Evolutionary conservation across 1,284 basidiomycete species (phyloP).

Genomic region (Acaromyces ingoldii): DNA sequence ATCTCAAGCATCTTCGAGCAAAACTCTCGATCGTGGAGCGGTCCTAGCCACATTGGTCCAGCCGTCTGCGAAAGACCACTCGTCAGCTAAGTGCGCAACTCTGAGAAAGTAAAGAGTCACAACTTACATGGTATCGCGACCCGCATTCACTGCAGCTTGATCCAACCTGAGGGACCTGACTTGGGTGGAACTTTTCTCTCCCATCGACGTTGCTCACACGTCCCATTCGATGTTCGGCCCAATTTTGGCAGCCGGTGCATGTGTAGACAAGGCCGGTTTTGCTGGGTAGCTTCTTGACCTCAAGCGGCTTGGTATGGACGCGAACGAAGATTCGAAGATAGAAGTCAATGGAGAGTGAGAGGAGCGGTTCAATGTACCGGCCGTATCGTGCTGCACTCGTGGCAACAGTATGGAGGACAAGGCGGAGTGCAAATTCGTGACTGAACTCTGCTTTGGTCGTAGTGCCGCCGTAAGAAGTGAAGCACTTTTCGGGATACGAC

Average conservation of each 20-base stretch:
- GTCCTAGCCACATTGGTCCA: slow-evolving; percentile 94
- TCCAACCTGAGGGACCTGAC: slow-evolving; percentile 64
- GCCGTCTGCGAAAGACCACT: slow-evolving; percentile 59
- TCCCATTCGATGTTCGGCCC: slow-evolving; percentile 36
- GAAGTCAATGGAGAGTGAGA: slow-evolving; percentile 94
- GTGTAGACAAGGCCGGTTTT: slow-evolving; percentile 42
- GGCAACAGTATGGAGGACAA: slow-evolving; percentile 79
- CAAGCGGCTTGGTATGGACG: slow-evolving; percentile 68
- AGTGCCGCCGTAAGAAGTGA: slow-evolving; percentile 73
- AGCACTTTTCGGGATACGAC: slow-evolving; percentile 79
- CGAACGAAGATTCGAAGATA: slow-evolving; percentile 90
- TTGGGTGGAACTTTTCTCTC: slow-evolving; percentile 60
- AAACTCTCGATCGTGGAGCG: slow-evolving; percentile 75
- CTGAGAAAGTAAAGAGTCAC: background rate
- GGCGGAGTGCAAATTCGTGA: slow-evolving; percentile 62
- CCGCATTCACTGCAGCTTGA: slow-evolving; percentile 77
- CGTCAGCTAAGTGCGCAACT: background rate
- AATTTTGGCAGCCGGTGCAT: slow-evolving; percentile 40
- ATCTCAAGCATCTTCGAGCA: slow-evolving; percentile 70
- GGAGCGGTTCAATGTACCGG: slow-evolving; percentile 80
- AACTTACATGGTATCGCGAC: slow-evolving; percentile 59
- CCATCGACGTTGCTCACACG: slow-evolving; percentile 20
- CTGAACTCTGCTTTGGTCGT: slow-evolving; percentile 86
- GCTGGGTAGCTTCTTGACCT: slow-evolving; percentile 70
- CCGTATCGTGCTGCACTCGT: slow-evolving; percentile 86